Base-by-base conservation (phyloP, 75 land plant genomes). In the Sequoiadendron giganteum region DNA sequence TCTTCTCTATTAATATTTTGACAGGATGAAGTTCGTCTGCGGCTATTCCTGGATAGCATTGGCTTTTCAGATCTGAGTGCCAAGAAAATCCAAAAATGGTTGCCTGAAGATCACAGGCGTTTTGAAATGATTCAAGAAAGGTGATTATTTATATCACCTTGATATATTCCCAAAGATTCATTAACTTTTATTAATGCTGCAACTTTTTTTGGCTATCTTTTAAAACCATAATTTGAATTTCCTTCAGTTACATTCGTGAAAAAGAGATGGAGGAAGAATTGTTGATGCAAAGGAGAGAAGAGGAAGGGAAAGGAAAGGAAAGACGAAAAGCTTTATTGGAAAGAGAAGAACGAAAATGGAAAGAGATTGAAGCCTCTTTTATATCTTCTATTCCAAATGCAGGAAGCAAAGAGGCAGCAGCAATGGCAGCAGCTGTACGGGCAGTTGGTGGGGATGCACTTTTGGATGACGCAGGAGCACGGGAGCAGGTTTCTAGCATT, bases 301-400 rank as follows among this genome's bases (percentile, higher is more conserved):
- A 98, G 91, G 99, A 98, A 90, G 99, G 99, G 15, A 96, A 93
- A 87, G 99, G 99, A 52, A 98, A 96, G 92, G 99, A 98, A 87
- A 91, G 99, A 79, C 94, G 99, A 40, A 98, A 96, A 88, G 95
- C 94, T 68, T 92, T 98, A 16, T 86, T 97, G 89, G 99, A 96
- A 90, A 97, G 92, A 86, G 99, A 98, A 89, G 99, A 98, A 85
- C 91, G 99, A 34, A 97, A 95, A 87, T 96, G 99, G 95, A 96
- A 94, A 88, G 99, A 98, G 87, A 93, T 97, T 80, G 99, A 98
- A 86, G 97, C 99, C 25, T 94, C 99, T 86, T 90, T 98, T 19
- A 90, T 98, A 47, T 97, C 99, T 2, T 94, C 99, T 86, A 95
- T 98, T 83, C 99, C 99, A 55, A 94, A 98, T 90, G 99, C 92